Base-by-base conservation (phyloP, 331 rosid genomes). In the Erythrophleum ivorense region DNA sequence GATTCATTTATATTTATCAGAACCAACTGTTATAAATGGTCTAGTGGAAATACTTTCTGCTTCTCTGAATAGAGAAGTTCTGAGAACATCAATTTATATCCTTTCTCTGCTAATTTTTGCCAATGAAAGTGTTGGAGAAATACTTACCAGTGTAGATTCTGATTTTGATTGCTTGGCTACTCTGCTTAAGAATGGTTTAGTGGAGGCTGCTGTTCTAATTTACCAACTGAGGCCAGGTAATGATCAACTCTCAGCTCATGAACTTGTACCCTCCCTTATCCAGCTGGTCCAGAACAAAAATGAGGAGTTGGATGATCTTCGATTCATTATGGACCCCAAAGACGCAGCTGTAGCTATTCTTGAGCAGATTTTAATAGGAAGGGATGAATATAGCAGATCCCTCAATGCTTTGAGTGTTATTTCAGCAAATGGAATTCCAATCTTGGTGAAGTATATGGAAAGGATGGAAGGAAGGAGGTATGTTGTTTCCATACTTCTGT, bases 121-220 rank as follows among this genome's bases (percentile, higher is more conserved):
- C 0, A 90, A 95, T 62, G 96, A 88, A 83, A 84, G 78, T 67
- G 94, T 95, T 73, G 90, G 93, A 80, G 93, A 90, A 75, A 85
- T 90, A 78, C 96, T 93, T 13, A 88, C 88, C 18, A 93, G 85
- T 85, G 91, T 91, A 59, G 98, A 95, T 85, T 90, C 97, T 41
- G 99, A 95, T 84, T 92, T 93, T 70, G 96, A 89, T 84, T 93
- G 97, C 82, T 81, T 95, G 80, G 96, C 98, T 84, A 60, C 90
- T 87, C 78, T 95, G 63, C 85, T 95, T 15, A 93, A 89, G 85
- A 91, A 89, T 76, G 99, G 98, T n/a, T 85, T 95, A 73, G 80
- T 88, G 45, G 97, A 93, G 87, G 98, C 97, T 83, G 87, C 92
- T 64, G 83, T 95, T 81, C 97, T 95, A 72, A 87, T 95, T 79